A percentile compares a stretch with the other conserved stretches of the same genome.
phyloP scores from a whole-genome alignment of 2,329 filamentous ascomycete species.

The Colletotrichum limetticola region DNA sequence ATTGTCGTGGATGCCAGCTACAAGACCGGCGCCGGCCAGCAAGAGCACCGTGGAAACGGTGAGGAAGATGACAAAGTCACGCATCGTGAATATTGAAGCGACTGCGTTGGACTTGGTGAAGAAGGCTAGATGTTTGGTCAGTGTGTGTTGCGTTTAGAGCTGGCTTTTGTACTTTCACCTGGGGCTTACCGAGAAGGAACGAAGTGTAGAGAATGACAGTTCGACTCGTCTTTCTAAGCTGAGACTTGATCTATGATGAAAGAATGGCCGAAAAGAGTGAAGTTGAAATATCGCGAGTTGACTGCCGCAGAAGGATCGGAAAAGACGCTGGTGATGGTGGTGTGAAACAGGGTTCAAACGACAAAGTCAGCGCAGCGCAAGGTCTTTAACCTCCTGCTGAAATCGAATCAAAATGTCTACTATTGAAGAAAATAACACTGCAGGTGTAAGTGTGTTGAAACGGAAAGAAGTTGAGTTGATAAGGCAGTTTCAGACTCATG shows the following conservation, averaged over 20 bases:
- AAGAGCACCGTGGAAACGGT: not conserved
- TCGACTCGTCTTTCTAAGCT: not conserved
- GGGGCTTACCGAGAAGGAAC: not conserved
- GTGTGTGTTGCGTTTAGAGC: not conserved
- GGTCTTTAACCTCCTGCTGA: not conserved
- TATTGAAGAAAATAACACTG: not conserved
- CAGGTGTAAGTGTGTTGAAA: not conserved
- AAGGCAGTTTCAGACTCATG: not conserved
- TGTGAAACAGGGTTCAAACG: not conserved
- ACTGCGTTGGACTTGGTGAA: not conserved
- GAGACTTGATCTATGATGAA: no score
- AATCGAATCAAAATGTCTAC: not conserved
- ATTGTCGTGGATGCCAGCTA: not conserved
- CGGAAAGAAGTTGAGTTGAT: not conserved
- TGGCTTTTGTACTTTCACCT: not conserved
- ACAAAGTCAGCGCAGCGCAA: not conserved
- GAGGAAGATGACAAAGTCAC: not conserved
- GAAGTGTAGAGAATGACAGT: not conserved
- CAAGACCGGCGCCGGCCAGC: not conserved
- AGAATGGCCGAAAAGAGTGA: not conserved
- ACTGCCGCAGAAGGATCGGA: not conserved
- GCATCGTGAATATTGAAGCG: not conserved
- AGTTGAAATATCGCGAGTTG: not conserved
- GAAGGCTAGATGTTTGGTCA: not conserved
- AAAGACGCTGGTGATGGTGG: not conserved